Conservation (phyloP, 148 eudicot species). For the Heliosperma pusillum region DNA sequence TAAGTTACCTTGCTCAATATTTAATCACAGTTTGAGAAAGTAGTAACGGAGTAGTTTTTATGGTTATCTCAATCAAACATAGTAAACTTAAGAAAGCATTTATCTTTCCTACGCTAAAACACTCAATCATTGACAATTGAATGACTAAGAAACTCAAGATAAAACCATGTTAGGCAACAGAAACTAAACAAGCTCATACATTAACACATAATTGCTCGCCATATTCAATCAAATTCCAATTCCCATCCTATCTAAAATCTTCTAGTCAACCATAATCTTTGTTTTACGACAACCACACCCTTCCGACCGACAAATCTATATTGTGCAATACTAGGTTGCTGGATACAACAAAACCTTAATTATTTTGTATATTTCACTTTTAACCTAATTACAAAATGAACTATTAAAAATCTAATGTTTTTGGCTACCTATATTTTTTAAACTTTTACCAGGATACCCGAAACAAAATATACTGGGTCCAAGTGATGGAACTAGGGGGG, state of each 20-base stretch:
- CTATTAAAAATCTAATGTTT: no score
- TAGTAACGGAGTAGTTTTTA: no score
- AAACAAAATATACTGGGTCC: no score
- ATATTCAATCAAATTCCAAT: not conserved
- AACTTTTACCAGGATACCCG: no score
- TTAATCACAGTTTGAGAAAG: no score
- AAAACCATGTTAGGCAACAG: not conserved
- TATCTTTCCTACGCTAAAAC: not conserved
- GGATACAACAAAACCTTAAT: no score
- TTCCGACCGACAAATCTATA: not conserved
- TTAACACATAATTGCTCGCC: not conserved
- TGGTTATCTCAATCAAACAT: not conserved
- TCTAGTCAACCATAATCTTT: not conserved
- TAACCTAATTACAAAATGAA: no score
- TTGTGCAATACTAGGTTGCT: not conserved
- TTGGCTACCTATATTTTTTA: no score
- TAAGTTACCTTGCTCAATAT: not conserved
- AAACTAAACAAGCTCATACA: not conserved
- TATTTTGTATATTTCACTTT: no score
- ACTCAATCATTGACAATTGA: not conserved
- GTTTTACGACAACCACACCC: not conserved
- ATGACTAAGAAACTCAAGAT: not conserved
- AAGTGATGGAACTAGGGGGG: no score
- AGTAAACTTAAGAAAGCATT: not conserved
- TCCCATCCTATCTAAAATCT: not conserved